Conservation (phyloP, 2,329 filamentous ascomycete genomes). For the Drechslera avenae region DNA sequence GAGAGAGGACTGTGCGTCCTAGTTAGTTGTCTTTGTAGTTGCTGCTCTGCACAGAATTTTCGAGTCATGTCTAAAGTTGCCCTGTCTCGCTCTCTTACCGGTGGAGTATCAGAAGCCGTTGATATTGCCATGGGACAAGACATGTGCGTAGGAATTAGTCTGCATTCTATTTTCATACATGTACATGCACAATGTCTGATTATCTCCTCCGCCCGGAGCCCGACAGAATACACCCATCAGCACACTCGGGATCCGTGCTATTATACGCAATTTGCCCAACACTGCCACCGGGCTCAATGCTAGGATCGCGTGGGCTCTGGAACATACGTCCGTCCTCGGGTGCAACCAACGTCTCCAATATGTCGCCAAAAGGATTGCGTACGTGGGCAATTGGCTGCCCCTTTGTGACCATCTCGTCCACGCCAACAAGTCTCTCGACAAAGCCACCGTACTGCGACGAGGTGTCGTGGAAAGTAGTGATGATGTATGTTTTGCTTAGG, state of each 20-base stretch:
- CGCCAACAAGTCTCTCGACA: constrained; percentile 35
- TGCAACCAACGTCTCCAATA: constrained; percentile 43
- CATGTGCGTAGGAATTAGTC: too few species aligned
- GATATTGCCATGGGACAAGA: too few species aligned
- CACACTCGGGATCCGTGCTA: constrained; percentile 39
- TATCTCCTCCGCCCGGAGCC: constrained; percentile 9
- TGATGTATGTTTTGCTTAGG: constrained; percentile 40
- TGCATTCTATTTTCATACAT: too few species aligned
- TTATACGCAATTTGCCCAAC: constrained; percentile 47
- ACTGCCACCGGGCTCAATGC: constrained; percentile 42
- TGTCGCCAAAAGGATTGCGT: constrained; percentile 45
- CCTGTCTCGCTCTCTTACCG: too few species aligned
- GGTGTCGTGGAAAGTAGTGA: constrained; percentile 36
- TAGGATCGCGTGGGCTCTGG: constrained; percentile 43
- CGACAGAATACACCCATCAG: constrained; percentile 38
- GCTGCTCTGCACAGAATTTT: too few species aligned
- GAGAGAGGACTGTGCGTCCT: too few species aligned
- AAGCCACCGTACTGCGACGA: constrained; percentile 37
- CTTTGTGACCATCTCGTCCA: constrained; percentile 44
- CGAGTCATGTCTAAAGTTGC: too few species aligned
- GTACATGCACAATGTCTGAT: too few species aligned
- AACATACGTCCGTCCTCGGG: constrained; percentile 44
- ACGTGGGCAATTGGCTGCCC: constrained; percentile 46
- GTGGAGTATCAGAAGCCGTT: too few species aligned
- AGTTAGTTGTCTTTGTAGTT: too few species aligned